A percentile compares a stretch with the other conserved stretches of the same genome.
phyloP scores from a whole-genome alignment of 164 flowering plant genomes.

The Chloranthus sessilifolius region DNA sequence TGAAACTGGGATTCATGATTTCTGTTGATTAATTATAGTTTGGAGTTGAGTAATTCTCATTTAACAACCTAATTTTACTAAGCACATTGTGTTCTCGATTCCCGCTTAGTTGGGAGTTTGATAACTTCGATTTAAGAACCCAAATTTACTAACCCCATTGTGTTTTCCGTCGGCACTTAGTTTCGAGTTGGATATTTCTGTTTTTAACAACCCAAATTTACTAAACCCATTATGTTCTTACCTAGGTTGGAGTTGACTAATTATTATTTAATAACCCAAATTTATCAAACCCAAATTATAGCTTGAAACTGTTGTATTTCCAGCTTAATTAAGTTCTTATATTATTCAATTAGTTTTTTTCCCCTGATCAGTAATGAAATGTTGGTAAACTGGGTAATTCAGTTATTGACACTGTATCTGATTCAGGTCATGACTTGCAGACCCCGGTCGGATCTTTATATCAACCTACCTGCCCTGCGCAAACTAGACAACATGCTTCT shows the following conservation, averaged over 20 bases:
- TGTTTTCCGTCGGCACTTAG: no score
- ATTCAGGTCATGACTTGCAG: constrained; percentile 88
- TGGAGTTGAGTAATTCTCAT: no score
- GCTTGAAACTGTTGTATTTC: not conserved
- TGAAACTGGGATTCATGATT: not conserved
- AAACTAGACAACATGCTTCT: constrained; percentile 95
- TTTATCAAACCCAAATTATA: no score
- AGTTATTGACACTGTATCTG: not conserved
- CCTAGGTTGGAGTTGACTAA: no score
- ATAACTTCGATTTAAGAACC: not conserved
- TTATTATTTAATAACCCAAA: no score
- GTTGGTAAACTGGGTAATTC: not conserved
- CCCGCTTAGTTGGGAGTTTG: not conserved
- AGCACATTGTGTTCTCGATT: not conserved
- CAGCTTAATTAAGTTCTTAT: not conserved
- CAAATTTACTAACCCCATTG: no score
- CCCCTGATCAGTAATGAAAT: not conserved
- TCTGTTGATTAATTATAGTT: not conserved
- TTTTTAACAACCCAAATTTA: no score
- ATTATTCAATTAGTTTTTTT: no score
- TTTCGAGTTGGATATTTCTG: no score
- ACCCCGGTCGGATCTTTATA: constrained; percentile 74
- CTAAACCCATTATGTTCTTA: no score
- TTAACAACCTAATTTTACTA: not conserved
- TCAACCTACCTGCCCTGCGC: constrained; percentile 83